A percentile compares a stretch with the other conserved stretches of the same genome.
Evolutionary conservation across 306 rosid genomes (phyloP).

Genomic region (Gynostemma pentaphyllum): DNA sequence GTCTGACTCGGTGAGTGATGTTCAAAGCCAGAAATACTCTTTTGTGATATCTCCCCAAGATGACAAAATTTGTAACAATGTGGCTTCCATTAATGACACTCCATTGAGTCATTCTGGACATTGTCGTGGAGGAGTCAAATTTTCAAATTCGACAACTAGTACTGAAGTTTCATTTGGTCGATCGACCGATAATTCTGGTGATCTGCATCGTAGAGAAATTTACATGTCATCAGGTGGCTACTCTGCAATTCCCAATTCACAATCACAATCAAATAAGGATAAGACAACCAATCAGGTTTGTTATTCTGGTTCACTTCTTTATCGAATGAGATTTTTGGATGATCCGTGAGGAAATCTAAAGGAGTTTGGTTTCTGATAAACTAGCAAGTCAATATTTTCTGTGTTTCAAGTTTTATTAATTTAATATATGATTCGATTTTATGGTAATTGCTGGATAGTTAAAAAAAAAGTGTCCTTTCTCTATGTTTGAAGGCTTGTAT

Average conservation of each 20-base stretch:
- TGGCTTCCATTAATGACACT: background rate
- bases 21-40: background rate
- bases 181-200: constrained; percentile 43
- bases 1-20: background rate
- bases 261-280: constrained; percentile 39
- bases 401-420: background rate
- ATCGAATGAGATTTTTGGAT: background rate
- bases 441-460: background rate
- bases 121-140: background rate
- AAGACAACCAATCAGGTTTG: constrained; percentile 48
- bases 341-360: background rate
- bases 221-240: constrained; percentile 50
- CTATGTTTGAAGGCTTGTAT: background rate
- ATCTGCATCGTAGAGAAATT: constrained; percentile 28
- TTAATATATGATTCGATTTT: background rate
- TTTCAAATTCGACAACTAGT: constrained; percentile 41
- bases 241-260: constrained; percentile 60
- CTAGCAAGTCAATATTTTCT: background rate
- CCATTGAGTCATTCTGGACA: background rate
- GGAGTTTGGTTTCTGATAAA: constrained; percentile 5
- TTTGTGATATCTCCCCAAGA: constrained; percentile 2
- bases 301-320: background rate
- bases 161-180: constrained; percentile 75
- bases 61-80: background rate
- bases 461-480: background rate